Evolutionary conservation across 2,329 filamentous ascomycete species (phyloP).

Genomic region (Beauveria bassiana): DNA sequence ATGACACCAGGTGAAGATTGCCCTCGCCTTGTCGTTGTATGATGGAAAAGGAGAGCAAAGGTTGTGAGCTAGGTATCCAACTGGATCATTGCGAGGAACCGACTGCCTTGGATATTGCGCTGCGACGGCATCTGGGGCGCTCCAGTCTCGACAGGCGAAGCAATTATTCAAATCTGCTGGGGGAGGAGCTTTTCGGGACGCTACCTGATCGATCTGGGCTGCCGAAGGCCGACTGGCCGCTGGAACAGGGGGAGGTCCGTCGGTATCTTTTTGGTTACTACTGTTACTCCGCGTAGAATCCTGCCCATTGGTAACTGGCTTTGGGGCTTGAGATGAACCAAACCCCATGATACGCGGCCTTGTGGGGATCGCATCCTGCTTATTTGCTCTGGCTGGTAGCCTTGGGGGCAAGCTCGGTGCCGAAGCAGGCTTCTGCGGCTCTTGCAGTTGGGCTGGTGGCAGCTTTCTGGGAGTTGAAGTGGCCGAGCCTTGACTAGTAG

Average conservation of each 20-base stretch:
- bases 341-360: conserved; percentile 11
- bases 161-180: conserved; percentile 41
- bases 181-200: conserved; percentile 23
- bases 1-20: conserved; percentile 91
- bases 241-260: conserved; percentile 31
- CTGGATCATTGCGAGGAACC: conserved; percentile 56
- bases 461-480: conserved; percentile 39
- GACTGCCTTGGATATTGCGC: conserved; percentile 65
- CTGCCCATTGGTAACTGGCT: neutral
- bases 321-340: conserved; percentile 12
- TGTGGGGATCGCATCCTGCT: neutral
- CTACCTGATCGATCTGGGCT: conserved; percentile 41
- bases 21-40: conserved; percentile 81
- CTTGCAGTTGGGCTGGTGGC: conserved; percentile 34
- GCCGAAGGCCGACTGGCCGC: conserved; percentile 43
- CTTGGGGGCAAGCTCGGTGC: conserved; percentile 40
- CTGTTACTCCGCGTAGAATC: neutral
- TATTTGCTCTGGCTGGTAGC: conserved; percentile 33
- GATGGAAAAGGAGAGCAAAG: conserved; percentile 76
- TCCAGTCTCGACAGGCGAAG: conserved; percentile 81
- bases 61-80: conserved; percentile 68
- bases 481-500: conserved; percentile 39
- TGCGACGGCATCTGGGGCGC: conserved; percentile 69
- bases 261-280: conserved; percentile 8
- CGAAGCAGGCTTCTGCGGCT: neutral